Percentiles rank a stretch among this genome's conserved stretches.
Evolutionary conservation across 2,329 filamentous ascomycete species (phyloP).

Genomic region (Venturia carpophila): DNA sequence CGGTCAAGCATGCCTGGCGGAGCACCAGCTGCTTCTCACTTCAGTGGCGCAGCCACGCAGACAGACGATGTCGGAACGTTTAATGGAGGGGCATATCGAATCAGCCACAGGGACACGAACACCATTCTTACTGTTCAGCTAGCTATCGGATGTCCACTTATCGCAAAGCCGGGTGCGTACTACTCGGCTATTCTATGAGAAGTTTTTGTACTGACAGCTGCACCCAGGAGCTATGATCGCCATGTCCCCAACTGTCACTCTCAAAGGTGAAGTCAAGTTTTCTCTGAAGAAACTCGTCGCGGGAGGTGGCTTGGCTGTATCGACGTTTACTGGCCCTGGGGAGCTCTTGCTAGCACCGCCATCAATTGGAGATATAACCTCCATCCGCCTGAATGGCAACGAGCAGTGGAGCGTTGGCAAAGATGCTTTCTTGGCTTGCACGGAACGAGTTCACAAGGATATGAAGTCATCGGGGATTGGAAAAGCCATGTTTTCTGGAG

Average conservation of each 20-base stretch:
- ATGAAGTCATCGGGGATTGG: constrained; percentile 77
- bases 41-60: constrained; percentile 54
- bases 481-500: constrained; percentile 90
- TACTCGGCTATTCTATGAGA: not conserved
- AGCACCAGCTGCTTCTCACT: constrained; percentile 46
- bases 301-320: constrained; percentile 69
- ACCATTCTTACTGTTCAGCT: constrained; percentile 83
- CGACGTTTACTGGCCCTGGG: constrained; percentile 79
- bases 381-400: constrained; percentile 62
- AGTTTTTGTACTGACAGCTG: constrained; percentile 17
- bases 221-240: constrained; percentile 73
- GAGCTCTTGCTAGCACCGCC: constrained; percentile 79
- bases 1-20: constrained; percentile 29
- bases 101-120: constrained; percentile 87
- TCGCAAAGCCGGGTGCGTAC: constrained; percentile 61
- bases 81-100: constrained; percentile 89
- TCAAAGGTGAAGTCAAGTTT: constrained; percentile 78
- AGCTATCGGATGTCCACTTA: constrained; percentile 78
- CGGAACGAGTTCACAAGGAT: constrained; percentile 79
- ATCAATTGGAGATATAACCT: constrained; percentile 76
- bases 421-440: constrained; percentile 78
- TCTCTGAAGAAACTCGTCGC: constrained; percentile 84
- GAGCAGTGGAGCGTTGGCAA: constrained; percentile 79
- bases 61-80: constrained; percentile 90
- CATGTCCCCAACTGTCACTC: constrained; percentile 81